Conservation (phyloP, 1,284 basidiomycete genomes). For the Ustilago bromivora region DNA sequence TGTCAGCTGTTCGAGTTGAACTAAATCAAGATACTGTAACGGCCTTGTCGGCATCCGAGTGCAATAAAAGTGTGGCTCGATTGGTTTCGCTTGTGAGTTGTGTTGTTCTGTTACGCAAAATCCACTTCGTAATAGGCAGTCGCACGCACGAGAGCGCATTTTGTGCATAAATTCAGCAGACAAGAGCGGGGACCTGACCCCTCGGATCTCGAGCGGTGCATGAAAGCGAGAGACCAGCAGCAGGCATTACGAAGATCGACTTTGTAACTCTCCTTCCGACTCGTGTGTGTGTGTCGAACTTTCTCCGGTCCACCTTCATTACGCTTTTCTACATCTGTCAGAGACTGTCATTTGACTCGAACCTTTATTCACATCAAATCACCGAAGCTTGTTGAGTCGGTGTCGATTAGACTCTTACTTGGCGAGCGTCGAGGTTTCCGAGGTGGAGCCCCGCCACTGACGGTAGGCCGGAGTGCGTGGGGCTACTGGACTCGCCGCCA, state of each 20-base stretch:
- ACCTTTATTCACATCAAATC: not conserved
- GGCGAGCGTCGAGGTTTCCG: not conserved
- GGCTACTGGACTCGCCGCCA: not conserved
- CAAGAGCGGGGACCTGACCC: not conserved
- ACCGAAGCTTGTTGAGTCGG: not conserved
- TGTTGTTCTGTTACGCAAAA: slow-evolving; percentile 11
- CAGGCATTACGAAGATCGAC: slow-evolving; percentile 8
- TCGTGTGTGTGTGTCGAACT: not conserved
- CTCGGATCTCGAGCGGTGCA: not conserved
- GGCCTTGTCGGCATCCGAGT: not conserved
- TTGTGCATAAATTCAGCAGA: slow-evolving; percentile 5
- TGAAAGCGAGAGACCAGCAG: not conserved
- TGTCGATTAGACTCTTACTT: not conserved
- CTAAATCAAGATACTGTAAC: not conserved
- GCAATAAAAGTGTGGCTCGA: not conserved
- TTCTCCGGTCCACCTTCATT: not conserved
- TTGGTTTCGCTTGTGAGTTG: not conserved
- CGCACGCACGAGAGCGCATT: slow-evolving; percentile 1
- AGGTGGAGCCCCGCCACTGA: not conserved
- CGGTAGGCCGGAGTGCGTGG: not conserved
- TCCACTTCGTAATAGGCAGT: slow-evolving; percentile 36
- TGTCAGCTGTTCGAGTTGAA: not conserved
- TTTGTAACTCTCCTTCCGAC: slow-evolving; percentile 5
- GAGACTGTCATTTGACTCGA: not conserved
- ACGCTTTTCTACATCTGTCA: slow-evolving; percentile 1